These are phyloP conservation scores for Plasmodium adleri DNA, from an alignment of 169 alveolate genomes.

Conservation along the genomic window DNA sequence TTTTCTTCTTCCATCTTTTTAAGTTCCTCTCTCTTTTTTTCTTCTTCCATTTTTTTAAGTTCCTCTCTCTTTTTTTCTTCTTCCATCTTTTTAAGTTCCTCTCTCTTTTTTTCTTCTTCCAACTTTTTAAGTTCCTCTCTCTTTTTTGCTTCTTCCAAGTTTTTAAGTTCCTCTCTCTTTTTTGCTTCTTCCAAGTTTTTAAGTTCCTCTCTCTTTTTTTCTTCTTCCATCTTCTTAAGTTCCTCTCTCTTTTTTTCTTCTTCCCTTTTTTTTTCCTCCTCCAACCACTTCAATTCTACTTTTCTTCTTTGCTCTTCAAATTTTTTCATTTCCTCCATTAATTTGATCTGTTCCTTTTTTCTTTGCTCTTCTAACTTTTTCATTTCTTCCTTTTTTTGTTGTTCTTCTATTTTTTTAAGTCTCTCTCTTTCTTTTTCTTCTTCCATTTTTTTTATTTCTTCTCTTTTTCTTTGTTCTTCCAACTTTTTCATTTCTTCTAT, in stretches of 20 bases:
- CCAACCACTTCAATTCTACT: constrained; percentile 29
- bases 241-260: constrained; percentile 1
- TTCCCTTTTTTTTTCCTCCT: constrained; percentile 3
- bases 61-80: background rate
- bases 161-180: too few species aligned
- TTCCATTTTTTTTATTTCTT: constrained; percentile 8
- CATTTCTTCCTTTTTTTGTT: background rate
- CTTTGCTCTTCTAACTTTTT: constrained; percentile 11
- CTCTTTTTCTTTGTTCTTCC: constrained; percentile 2
- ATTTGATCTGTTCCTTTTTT: background rate
- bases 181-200: background rate
- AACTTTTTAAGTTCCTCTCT: too few species aligned
- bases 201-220: background rate
- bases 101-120: too few species aligned
- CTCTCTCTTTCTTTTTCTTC: constrained; percentile 9
- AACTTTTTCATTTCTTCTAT: constrained; percentile 1
- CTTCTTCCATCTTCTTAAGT: background rate
- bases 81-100: background rate
- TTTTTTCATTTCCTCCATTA: constrained; percentile 12
- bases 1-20: constrained; percentile 14
- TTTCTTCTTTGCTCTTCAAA: constrained; percentile 13
- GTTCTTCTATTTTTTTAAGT: constrained; percentile 1
- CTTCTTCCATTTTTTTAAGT: background rate
- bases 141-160: too few species aligned
- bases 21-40: background rate